Percentiles rank a stretch among this genome's conserved stretches.
Conservation (phyloP, 1,139 yeast species). For the Protomyces pachydermus region DNA sequence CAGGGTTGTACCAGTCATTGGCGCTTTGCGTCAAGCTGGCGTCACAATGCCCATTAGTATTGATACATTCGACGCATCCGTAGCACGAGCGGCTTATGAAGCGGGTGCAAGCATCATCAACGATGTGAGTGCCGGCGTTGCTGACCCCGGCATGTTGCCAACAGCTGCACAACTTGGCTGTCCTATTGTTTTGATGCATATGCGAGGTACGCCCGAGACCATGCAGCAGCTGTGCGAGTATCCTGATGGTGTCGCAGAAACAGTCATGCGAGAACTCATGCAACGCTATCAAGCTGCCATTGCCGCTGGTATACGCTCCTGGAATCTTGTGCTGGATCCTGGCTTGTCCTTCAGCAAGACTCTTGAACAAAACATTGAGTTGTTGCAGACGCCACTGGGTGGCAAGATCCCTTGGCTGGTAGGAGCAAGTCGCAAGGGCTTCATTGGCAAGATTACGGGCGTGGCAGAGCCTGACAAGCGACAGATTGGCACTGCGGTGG, state of each 20-base stretch:
- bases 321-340: constrained; percentile 92
- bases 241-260: constrained; percentile 36
- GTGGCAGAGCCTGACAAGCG: constrained; percentile 51
- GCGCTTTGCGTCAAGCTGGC: constrained; percentile 54
- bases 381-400: constrained; percentile 51
- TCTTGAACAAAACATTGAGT: constrained; percentile 58
- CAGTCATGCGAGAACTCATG: constrained; percentile 63
- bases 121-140: constrained; percentile 79
- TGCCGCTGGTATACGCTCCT: constrained; percentile 62
- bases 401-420: constrained; percentile 53
- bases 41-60: constrained; percentile 57
- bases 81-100: constrained; percentile 62
- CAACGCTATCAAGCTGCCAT: constrained; percentile 55
- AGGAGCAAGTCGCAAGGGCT: constrained; percentile 85
- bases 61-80: constrained; percentile 75
- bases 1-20: constrained; percentile 66
- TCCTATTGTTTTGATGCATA: constrained; percentile 78
- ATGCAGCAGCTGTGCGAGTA: constrained; percentile 48
- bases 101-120: constrained; percentile 90
- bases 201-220: constrained; percentile 72
- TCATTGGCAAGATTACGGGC: constrained; percentile 66
- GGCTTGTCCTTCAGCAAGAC: constrained; percentile 92
- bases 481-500: constrained; percentile 70
- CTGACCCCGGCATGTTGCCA: constrained; percentile 59
- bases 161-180: constrained; percentile 61